Evolutionary conservation across 2,329 filamentous ascomycete species (phyloP).

Genomic region (Scedosporium dehoogii): DNA sequence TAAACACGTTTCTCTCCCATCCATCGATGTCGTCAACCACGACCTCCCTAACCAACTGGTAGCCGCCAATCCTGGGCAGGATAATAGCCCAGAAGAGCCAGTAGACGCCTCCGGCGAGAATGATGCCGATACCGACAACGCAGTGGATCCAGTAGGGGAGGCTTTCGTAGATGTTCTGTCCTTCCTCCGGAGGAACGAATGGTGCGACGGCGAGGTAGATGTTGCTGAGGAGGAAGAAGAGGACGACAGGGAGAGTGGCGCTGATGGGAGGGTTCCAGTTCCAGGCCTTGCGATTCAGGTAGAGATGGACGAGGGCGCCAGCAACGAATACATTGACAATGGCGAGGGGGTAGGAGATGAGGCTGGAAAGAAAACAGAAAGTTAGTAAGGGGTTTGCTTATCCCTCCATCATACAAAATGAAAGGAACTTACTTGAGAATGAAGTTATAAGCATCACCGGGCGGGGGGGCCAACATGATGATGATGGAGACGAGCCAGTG

Average conservation of each 20-base stretch:
- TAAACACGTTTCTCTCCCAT: constrained; percentile 50
- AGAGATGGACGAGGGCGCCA: constrained; percentile 42
- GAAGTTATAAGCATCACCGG: constrained; percentile 58
- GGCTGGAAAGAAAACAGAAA: constrained; percentile 21
- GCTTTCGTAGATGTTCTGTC: constrained; percentile 41
- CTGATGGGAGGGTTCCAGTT: constrained; percentile 45
- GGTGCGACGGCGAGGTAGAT: constrained; percentile 51
- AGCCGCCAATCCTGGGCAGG: constrained; percentile 39
- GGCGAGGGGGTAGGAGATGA: constrained; percentile 55
- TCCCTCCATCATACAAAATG: too few relatives aligned
- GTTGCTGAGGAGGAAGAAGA: constrained; percentile 53
- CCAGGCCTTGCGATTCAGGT: constrained; percentile 34
- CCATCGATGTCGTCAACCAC: constrained; percentile 48
- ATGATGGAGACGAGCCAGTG: constrained; percentile 56
- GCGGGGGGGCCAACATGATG: constrained; percentile 57
- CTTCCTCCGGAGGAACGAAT: constrained; percentile 41
- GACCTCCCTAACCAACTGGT: constrained; percentile 46
- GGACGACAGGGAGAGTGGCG: constrained; percentile 41
- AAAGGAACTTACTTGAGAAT: constrained; percentile 37
- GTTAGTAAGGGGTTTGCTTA: constrained; percentile 6
- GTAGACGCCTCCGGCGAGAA: constrained; percentile 42
- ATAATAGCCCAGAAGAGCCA: constrained; percentile 46
- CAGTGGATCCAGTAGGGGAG: constrained; percentile 50
- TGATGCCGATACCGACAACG: constrained; percentile 44
- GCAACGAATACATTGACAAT: constrained; percentile 47